Conservation (phyloP, 148 eudicot genomes). For the Pouteria glomerata region DNA sequence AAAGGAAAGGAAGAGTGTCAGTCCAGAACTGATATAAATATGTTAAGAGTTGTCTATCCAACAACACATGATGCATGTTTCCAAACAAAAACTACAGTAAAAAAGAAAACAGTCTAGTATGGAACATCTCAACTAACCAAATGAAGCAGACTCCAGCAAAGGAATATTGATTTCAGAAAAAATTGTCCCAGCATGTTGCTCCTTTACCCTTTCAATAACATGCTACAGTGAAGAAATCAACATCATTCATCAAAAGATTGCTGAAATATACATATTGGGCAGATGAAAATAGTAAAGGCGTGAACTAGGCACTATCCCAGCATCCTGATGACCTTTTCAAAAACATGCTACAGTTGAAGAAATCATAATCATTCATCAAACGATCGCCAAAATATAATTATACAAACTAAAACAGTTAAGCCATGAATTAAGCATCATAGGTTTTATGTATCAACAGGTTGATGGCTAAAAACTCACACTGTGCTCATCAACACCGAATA, state of each 20-base stretch:
- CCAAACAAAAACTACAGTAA: not conserved
- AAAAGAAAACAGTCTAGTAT: not conserved
- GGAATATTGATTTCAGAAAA: conserved; percentile 50
- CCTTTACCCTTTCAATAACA: no score
- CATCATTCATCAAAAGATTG: no score
- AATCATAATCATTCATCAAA: not conserved
- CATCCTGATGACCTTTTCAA: conserved; percentile 44
- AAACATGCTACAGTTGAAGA: conserved; percentile 49
- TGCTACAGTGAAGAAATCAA: no score
- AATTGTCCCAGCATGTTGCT: conserved; percentile 36
- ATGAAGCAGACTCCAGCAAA: conserved; percentile 39
- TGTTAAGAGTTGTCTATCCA: not conserved
- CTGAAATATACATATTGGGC: no score
- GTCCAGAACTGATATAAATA: no score
- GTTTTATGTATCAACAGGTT: not conserved
- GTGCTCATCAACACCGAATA: conserved; percentile 68
- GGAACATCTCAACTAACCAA: conserved; percentile 42
- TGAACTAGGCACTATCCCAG: no score
- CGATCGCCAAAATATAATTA: not conserved
- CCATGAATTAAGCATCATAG: no score
- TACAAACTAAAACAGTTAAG: no score
- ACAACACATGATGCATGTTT: not conserved
- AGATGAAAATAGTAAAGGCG: no score
- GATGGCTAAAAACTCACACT: conserved; percentile 40
- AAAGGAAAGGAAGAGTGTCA: not conserved